These are phyloP conservation scores for Xylariaceae sp. DNA, from an alignment of 2,329 filamentous ascomycete species.

Conservation along the genomic window DNA sequence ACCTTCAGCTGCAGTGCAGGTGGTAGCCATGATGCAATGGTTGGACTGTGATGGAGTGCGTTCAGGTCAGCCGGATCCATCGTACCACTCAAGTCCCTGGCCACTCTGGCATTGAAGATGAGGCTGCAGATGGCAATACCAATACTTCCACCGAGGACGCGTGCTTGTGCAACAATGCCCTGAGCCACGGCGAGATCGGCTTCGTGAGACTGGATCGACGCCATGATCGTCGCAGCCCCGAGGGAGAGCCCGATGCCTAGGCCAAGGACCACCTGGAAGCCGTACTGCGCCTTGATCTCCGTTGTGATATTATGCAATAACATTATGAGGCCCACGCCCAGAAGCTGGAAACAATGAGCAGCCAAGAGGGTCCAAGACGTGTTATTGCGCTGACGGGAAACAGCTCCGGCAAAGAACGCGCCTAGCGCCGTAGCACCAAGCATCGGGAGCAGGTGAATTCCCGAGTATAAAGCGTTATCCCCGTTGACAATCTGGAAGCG, in stretches of 20 bases:
- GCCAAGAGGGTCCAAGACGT: slow-evolving; percentile 58
- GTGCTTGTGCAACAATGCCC: slow-evolving; percentile 64
- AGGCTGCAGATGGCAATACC: slow-evolving; percentile 66
- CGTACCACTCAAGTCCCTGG: slow-evolving; percentile 45
- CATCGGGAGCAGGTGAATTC: slow-evolving; percentile 64
- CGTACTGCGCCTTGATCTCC: slow-evolving; percentile 54
- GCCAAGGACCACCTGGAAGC: slow-evolving; percentile 63
- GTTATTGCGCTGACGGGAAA: slow-evolving; percentile 61
- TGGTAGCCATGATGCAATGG: slow-evolving; percentile 47
- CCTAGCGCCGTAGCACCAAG: slow-evolving; percentile 63
- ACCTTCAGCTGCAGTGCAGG: slow-evolving; percentile 44
- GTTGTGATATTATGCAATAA: slow-evolving; percentile 46
- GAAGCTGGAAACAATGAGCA: slow-evolving; percentile 58
- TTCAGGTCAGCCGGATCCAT: slow-evolving; percentile 49
- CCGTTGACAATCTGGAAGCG: slow-evolving; percentile 65
- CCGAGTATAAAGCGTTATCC: slow-evolving; percentile 59
- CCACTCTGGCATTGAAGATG: slow-evolving; percentile 58
- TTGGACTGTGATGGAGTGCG: slow-evolving; percentile 53
- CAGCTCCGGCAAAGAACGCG: slow-evolving; percentile 60
- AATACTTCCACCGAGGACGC: slow-evolving; percentile 65
- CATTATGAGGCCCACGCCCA: slow-evolving; percentile 60
- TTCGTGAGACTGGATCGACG: slow-evolving; percentile 57
- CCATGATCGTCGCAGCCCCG: slow-evolving; percentile 63
- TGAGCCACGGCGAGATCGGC: slow-evolving; percentile 64
- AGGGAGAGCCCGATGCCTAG: slow-evolving; percentile 66